Percentiles rank a stretch among this genome's conserved stretches.
Evolutionary conservation across 768 basidiomycete genomes (phyloP).

Genomic region (Boletus reticulatus): DNA sequence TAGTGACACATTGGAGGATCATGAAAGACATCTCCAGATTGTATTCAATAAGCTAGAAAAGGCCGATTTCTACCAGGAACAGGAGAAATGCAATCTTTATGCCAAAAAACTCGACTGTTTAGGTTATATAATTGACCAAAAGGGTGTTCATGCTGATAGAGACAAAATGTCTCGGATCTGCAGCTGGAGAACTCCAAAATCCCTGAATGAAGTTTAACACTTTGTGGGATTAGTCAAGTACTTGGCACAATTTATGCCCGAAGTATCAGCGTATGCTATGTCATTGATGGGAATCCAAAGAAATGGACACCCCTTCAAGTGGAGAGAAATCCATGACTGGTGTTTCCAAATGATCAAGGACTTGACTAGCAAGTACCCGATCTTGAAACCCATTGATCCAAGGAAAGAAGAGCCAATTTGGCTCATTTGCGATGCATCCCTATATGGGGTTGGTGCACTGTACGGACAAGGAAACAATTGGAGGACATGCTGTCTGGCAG

Average conservation of each 20-base stretch:
- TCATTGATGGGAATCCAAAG: no score
- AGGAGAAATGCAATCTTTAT: background rate
- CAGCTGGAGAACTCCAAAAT: background rate
- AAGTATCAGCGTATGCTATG: no score
- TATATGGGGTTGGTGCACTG: background rate
- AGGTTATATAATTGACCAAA: background rate
- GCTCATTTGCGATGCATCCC: background rate
- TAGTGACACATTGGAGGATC: no score
- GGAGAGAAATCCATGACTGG: background rate
- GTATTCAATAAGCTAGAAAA: fast-evolving
- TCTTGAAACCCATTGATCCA: background rate
- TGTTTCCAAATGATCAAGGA: background rate
- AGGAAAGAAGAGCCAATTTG: background rate
- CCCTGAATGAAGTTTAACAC: background rate
- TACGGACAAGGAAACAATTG: background rate
- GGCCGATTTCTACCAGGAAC: background rate
- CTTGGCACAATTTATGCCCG: no score
- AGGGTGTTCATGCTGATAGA: background rate
- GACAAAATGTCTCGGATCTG: no score
- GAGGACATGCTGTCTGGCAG: background rate
- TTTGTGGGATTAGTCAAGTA: no score
- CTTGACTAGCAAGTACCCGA: background rate
- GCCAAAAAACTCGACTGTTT: background rate
- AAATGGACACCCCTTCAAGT: background rate
- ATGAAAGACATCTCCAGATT: background rate